Evolutionary conservation across 345 rosid genomes (phyloP), one percentile per base, ranked within the genome.

Genomic region (Diplotaxis tenuifolia): DNA sequence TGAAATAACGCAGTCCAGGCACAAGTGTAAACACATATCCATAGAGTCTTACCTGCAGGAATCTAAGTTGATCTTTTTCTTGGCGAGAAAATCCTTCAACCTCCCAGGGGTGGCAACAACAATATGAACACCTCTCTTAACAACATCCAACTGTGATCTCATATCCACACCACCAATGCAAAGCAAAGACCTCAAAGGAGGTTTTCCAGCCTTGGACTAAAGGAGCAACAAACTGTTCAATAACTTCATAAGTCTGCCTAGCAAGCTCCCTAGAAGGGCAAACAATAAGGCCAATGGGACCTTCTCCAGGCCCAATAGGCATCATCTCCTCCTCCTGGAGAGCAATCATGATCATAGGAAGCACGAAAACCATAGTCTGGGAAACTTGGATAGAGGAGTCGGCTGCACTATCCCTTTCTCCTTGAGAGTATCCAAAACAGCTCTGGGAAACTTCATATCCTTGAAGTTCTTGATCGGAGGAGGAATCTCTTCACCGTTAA

Each of bases 51-150:
- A 91, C 98, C 98, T 88, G 94, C 97, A 91, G 61, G 84, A 88
- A 79, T 93, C 96, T 66, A 91, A 78, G 81, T 42, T 93, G 97
- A 89, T 91, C 78, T 91, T 91, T 72, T 91, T 93, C 86, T 91
- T 93, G 20, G 97, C 93, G 12, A 91, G 88, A 96, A 93, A 85
- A 75, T 93, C 97, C 86, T 93, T 93, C 79, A 93, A 80, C 70
- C 95, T 89, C 62, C 97, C 97, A 25, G 97, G 98, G 34, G 98
- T 93, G 4, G 98, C 98, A 66, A 93, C 91, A 74, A 93, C 98
- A 20, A 91, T 89, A 54, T 88, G 98, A 36, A 93, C 97, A 58
- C 94, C 97, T 82, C 78, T 89, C 82, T 86, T 89, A 52, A 91
- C 94, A 65, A 89, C 78, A 68, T 91, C 98, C 83, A 93, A 79